phyloP scores from a whole-genome alignment of 1,284 basidiomycete species.

The Mycena citricolor region DNA sequence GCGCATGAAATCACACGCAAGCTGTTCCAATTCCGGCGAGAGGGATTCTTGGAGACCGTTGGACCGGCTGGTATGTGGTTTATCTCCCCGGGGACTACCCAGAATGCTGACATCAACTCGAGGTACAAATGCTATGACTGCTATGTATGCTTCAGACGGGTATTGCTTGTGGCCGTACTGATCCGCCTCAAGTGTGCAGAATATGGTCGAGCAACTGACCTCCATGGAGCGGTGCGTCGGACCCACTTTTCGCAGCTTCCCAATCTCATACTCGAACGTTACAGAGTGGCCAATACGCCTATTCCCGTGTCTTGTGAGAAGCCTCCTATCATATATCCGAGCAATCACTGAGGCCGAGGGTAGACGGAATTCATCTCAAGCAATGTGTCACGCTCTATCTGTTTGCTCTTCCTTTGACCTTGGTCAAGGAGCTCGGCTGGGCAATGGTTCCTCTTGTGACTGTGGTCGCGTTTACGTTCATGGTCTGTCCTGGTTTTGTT shows the following conservation, averaged over 20 bases:
- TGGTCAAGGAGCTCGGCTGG: conserved; percentile 79
- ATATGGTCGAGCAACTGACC: conserved; percentile 82
- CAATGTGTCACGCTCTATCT: conserved; percentile 90
- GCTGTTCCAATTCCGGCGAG: conserved; percentile 73
- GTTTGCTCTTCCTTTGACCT: conserved; percentile 81
- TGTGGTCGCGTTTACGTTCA: conserved; percentile 83
- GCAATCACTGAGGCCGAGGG: conserved; percentile 36
- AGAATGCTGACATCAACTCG: conserved; percentile 33
- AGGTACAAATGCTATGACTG: conserved; percentile 78
- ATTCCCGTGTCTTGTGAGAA: conserved; percentile 72
- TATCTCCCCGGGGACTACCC: neutral
- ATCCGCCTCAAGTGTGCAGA: conserved; percentile 52
- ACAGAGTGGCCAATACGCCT: conserved; percentile 82
- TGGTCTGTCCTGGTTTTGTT: conserved; percentile 57
- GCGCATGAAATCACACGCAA: conserved; percentile 73
- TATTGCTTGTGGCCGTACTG: neutral
- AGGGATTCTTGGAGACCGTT: conserved; percentile 79
- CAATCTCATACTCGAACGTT: too few relatives aligned
- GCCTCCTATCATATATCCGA: neutral
- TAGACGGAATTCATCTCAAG: conserved; percentile 86
- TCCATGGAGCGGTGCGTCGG: conserved; percentile 85
- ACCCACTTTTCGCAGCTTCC: too few relatives aligned
- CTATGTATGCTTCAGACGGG: conserved; percentile 42
- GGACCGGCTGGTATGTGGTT: conserved; percentile 70
- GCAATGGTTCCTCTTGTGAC: conserved; percentile 81